Evolutionary conservation across 441 rosid genomes (phyloP), one percentile per base, ranked within the genome.

Genomic region (Mallotus repandus): DNA sequence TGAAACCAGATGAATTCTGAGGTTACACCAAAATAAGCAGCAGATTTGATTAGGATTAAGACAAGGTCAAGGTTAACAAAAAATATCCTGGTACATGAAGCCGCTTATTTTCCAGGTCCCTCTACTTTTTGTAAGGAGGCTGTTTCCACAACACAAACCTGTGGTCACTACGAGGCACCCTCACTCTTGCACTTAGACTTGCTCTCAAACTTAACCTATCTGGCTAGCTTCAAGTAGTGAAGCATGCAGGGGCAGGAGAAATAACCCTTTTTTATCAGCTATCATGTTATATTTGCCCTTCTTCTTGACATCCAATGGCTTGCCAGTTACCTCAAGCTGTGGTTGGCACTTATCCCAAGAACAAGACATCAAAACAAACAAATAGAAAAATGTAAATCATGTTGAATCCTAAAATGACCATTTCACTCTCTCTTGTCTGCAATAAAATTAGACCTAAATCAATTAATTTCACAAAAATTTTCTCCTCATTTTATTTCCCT

Each of bases 361-460:
- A 63, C 62, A 72, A 74, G 58, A 29, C 66, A 67, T 56, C 16
- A 19, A 49, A 19, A 57, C n/a, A 56, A 29, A 15, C 18, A 29
- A 55, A 8, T 1, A 41, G 54, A 16, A 13, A 71, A 52, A 50
- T 7, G 25, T 3, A 16, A 9, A 48, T 55, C 45, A 18, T 25
- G 54, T 14, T 25, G 7, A 35, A 57, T 50, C 50, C 67, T 48
- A 57, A 66, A 56, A 9, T 18, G 62, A 29, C 15, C 32, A 35
- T 8, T 2, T 53, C 35, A 48, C n/a, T 50, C 0, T 73, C 22
- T 49, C 45, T 4, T 48, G 0, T 32, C 41, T 9, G 13, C 69
- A 72, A 45, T 38, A 58, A 70, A 43, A 61, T n/a, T 8, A 48
- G 50, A 6, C 57, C 19, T 29, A 22, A 63, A 62, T 8, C 45